Conservation (phyloP, 352 stramenopile genomes). For the Pythium aphanidermatum region DNA sequence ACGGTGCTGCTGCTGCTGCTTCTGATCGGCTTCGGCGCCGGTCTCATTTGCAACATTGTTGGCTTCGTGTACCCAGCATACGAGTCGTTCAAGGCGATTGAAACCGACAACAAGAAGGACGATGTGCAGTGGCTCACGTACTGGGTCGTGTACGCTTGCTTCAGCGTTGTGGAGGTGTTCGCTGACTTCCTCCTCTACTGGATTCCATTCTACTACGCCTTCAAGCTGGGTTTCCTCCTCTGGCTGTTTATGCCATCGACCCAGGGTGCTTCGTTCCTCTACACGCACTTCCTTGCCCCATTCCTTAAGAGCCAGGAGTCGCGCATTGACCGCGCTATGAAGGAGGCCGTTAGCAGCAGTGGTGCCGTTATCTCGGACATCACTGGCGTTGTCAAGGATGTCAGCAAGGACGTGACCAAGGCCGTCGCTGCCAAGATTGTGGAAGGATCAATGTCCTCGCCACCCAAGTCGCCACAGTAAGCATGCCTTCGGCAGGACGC, state of each 20-base stretch:
- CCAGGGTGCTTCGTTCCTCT: constrained; percentile 93
- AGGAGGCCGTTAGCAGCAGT: constrained; percentile 70
- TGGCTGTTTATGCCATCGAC: constrained; percentile 97
- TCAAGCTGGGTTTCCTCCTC: constrained; percentile 97
- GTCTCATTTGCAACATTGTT: constrained; percentile 80
- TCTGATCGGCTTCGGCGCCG: constrained; percentile 79
- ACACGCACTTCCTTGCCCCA: constrained; percentile 90
- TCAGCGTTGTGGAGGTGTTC: constrained; percentile 96
- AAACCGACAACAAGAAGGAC: constrained; percentile 68
- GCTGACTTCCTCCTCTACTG: constrained; percentile 95
- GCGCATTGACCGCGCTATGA: constrained; percentile 81
- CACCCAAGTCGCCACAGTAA: constrained; percentile 19
- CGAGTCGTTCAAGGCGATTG: constrained; percentile 84
- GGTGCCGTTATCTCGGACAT: constrained; percentile 78
- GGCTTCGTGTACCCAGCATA: constrained; percentile 81
- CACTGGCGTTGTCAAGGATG: constrained; percentile 64
- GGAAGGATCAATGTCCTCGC: constrained; percentile 33
- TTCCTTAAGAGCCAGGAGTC: constrained; percentile 81
- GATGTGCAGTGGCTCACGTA: constrained; percentile 94
- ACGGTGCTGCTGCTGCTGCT: constrained; percentile 70
- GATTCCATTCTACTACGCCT: constrained; percentile 98
- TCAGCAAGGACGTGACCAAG: constrained; percentile 69
- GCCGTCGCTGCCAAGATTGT: constrained; percentile 72
- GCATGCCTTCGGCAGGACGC: not conserved
- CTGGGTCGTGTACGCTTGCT: constrained; percentile 97